Percentiles rank a stretch among this genome's conserved stretches.
Evolutionary conservation across 768 basidiomycete species (phyloP).

Genomic region (Pulveroboletus sp.): DNA sequence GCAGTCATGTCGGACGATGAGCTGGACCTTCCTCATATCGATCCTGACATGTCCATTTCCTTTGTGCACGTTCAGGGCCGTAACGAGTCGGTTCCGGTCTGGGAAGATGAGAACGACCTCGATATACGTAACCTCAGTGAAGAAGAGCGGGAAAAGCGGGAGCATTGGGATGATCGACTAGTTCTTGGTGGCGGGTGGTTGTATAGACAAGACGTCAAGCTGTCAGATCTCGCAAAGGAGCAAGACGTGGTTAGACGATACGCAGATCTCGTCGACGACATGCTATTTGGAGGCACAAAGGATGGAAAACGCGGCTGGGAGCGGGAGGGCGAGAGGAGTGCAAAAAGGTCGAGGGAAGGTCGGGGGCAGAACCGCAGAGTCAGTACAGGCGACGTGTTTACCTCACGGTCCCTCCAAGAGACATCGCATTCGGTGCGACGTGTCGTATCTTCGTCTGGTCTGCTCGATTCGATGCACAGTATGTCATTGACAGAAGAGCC

Average conservation of each 20-base stretch:
- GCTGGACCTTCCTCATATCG: conserved; percentile 34
- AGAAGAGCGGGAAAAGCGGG: conserved; percentile 53
- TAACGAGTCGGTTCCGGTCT: conserved; percentile 66
- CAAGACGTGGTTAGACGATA: conserved; percentile 56
- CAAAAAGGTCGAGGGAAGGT: conserved; percentile 42
- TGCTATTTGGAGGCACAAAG: conserved; percentile 64
- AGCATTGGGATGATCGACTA: conserved; percentile 79
- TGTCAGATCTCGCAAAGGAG: conserved; percentile 57
- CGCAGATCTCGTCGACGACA: conserved; percentile 76
- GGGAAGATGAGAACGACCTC: conserved; percentile 68
- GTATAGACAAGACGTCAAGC: conserved; percentile 63
- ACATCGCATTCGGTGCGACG: conserved; percentile 36
- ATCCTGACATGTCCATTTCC: conserved; percentile 61
- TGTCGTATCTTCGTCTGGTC: conserved; percentile 54
- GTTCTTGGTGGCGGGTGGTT: conserved; percentile 83
- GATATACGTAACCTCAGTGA: conserved; percentile 44
- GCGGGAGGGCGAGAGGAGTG: conserved; percentile 42
- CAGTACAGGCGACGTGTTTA: conserved; percentile 30
- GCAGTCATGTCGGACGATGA: conserved; percentile 38
- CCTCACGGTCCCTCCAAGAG: conserved; percentile 20
- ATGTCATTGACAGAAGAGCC: conserved; percentile 57
- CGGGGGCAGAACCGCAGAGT: conserved; percentile 35
- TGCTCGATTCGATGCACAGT: conserved; percentile 51
- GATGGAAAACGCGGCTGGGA: conserved; percentile 48
- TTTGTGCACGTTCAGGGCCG: conserved; percentile 71